phyloP scores from a whole-genome alignment of 768 basidiomycete genomes.

The Termitomyces sp. region DNA sequence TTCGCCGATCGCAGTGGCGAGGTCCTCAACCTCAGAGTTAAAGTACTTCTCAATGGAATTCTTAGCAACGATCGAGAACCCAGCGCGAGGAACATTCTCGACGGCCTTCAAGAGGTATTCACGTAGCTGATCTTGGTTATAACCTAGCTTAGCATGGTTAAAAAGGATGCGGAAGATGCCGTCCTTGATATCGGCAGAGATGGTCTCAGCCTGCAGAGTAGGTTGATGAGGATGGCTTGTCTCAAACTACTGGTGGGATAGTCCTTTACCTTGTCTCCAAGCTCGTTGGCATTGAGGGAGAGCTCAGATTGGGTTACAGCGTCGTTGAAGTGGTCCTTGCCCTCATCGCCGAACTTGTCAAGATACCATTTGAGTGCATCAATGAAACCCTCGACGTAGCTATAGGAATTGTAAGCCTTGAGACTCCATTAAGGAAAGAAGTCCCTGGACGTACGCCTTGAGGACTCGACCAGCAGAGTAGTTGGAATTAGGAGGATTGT shows the following conservation, averaged over 20 bases:
- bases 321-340: constrained; percentile 34
- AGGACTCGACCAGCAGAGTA: constrained; percentile 23
- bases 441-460: constrained; percentile 17
- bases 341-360: constrained; percentile 29
- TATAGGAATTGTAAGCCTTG: constrained; percentile 3
- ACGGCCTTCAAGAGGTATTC: constrained; percentile 28
- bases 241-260: not conserved
- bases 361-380: constrained; percentile 26
- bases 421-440: not conserved
- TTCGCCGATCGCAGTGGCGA: constrained; percentile 24
- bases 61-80: constrained; percentile 25
- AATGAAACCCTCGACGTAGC: constrained; percentile 36
- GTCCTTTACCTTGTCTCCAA: constrained; percentile 23
- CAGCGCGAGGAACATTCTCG: constrained; percentile 28
- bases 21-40: constrained; percentile 25
- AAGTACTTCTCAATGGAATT: constrained; percentile 29
- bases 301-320: constrained; percentile 32
- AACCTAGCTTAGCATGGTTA: constrained; percentile 26
- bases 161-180: constrained; percentile 39
- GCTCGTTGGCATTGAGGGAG: constrained; percentile 28
- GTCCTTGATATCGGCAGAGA: constrained; percentile 33
- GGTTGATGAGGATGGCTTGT: not conserved
- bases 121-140: constrained; percentile 24
- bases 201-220: constrained; percentile 22
- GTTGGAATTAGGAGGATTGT: constrained; percentile 18